Base-by-base conservation (phyloP, 2,329 filamentous ascomycete species). In the Diaporthe vaccinii region DNA sequence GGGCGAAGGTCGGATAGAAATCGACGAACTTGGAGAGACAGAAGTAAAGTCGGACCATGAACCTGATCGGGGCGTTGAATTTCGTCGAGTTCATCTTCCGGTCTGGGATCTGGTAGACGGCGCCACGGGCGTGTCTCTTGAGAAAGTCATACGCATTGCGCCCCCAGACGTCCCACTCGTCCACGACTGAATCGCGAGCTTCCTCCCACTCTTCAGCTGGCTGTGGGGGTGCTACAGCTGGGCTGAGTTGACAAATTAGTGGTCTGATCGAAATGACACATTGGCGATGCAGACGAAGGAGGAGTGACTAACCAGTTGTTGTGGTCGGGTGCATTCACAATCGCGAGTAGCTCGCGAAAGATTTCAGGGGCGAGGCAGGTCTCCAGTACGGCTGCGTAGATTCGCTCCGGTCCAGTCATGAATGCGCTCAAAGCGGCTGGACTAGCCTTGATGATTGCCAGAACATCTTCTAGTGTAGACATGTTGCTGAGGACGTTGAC, bases 311-410 rank as follows among this genome's bases (percentile, higher is more conserved):
- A 49, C 61, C 61, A 34, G 0, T 14, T n/a, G 61, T n/a, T 67
- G 28, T 49, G 61, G 1, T 67, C 61, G 2, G 61, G 41, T 4
- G 61, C 61, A 67, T 49, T 34, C 12, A 51, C 12, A 17, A 67
- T 67, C 9, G 61, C 61, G 51, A 67, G 61, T 2, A 67, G 28
- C 61, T 49, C 41, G 10, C 41, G 61, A 15, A 49, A 67, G 61
- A 67, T 10, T 15, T 67, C 41, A 9, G 61, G 61, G 0, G 25
- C 28, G 10, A 67, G 20, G 2, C 25, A 6, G 4, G 41, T 25
- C 41, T 49, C 10, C 2, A 67, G 41, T 2, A 36, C 41, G 3
- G 20, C 25, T 1, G 20, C 44, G 41, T 67, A 67, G 17, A 49
- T 36, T 15, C 10, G 5, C 61, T 67, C 61, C 2, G 8, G 25